phyloP scores from a whole-genome alignment of 441 rosid species.

The Daphne laureola region DNA sequence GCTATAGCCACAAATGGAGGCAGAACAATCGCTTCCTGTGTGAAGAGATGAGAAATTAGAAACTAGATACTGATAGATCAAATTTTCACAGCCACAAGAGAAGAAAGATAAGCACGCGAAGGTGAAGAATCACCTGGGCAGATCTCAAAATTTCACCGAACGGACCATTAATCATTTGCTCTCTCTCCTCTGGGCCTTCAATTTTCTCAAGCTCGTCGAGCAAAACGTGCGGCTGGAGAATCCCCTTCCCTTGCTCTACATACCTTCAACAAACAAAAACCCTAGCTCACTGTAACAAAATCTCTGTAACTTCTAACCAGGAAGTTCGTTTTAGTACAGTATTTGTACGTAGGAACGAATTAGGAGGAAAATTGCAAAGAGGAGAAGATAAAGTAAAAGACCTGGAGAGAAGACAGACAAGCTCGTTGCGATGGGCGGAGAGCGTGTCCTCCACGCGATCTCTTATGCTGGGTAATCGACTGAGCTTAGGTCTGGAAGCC shows the following conservation, averaged over 20 bases:
- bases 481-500: conserved; percentile 27
- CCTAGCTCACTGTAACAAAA: background rate
- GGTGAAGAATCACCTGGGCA: conserved; percentile 44
- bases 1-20: conserved; percentile 92
- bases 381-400: conserved; percentile 10
- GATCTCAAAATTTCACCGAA: conserved; percentile 70
- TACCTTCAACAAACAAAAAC: conserved; percentile 43
- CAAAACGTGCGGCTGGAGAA: conserved; percentile 80
- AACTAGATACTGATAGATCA: too few relatives aligned
- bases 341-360: conserved; percentile 10
- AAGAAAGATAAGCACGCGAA: background rate
- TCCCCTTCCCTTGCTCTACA: conserved; percentile 88
- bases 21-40: conserved; percentile 80
- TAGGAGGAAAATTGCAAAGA: background rate
- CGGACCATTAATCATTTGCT: conserved; percentile 47
- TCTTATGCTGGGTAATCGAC: conserved; percentile 61
- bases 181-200: conserved; percentile 38
- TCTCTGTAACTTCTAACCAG: background rate
- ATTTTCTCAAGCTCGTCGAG: conserved; percentile 72
- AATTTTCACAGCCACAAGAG: too few relatives aligned
- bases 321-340: background rate
- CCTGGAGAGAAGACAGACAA: conserved; percentile 93
- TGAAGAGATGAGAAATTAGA: too few relatives aligned
- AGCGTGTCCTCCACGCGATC: conserved; percentile 89
- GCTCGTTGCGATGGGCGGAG: conserved; percentile 76